Base-by-base conservation (phyloP, 1,139 yeast genomes). In the Hemisphaericaspora lyxosophila region DNA sequence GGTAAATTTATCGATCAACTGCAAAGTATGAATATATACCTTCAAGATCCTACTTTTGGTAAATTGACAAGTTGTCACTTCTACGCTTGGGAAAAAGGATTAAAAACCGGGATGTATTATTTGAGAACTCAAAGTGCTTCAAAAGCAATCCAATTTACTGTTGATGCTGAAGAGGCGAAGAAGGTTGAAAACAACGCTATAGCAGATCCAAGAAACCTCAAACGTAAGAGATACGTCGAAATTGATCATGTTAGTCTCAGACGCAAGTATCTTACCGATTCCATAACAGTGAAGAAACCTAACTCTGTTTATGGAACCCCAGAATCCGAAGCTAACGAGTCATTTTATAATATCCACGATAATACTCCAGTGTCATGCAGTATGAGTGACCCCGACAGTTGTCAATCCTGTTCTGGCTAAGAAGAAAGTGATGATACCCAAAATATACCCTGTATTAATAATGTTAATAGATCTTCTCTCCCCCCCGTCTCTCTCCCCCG, bases 21-120 rank as follows among this genome's bases (percentile, higher is more conserved):
- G 46, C 97, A 92, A 67, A 82, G 94, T 39, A 71, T 92, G 75
- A 92, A 90, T 63, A 80, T 90, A 51, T 85, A 86, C 67, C 73
- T 90, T 62, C 81, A 78, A 59, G 79, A 82, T 41, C 97, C 97
- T 35, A 86, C 97, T 1, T 82, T 86, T 82, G 95, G 95, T 46
- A 90, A 90, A 62, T 74, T 92, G 49, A 90, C 97, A n/a, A 79
- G 90, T 54, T 90, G 90, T 94, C 97, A 92, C 64, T 92, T 92
- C 70, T 88, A 90, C 60, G 96, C 96, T 32, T 92, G 97, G 97
- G 84, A 84, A 64, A 85, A 83, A 70, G 98, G 97, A 33, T 76
- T 92, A 59, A 92, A 92, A 75, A 92, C 98, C 4, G 98, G 98
- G 45, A 90, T 92, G 96, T 92, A 92, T 73, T 92, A 92, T 65